A percentile compares a stretch with the other conserved stretches of the same genome.
Evolutionary conservation across 2,329 filamentous ascomycete genomes (phyloP).

Genomic region (Colletotrichum musae): DNA sequence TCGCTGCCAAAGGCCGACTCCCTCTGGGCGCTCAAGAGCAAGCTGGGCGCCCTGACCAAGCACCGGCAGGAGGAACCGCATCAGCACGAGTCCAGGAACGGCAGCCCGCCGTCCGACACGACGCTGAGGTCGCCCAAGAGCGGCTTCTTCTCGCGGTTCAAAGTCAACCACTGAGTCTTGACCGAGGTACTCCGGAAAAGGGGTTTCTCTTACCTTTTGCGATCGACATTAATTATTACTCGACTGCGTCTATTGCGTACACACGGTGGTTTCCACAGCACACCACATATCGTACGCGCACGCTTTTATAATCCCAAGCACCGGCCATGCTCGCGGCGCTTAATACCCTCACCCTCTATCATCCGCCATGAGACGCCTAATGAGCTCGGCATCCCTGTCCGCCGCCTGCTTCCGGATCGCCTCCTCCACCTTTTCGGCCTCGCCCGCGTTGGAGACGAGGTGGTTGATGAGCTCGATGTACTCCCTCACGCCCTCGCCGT

Average conservation of each 20-base stretch:
- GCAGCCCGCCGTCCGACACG: conserved; percentile 41
- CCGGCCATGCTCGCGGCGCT: neutral
- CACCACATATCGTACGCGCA: conserved; percentile 9
- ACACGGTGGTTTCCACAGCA: conserved; percentile 9
- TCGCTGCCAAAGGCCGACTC: conserved; percentile 63
- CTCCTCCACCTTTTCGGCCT: conserved; percentile 49
- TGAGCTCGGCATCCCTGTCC: conserved; percentile 63
- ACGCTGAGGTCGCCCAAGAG: conserved; percentile 48
- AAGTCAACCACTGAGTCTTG: conserved; percentile 41
- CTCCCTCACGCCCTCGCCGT: conserved; percentile 72
- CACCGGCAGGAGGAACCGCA: conserved; percentile 47
- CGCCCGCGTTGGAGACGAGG: conserved; percentile 57
- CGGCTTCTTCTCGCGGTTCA: conserved; percentile 62
- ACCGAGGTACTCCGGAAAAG: neutral
- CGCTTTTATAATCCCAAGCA: conserved; percentile 2
- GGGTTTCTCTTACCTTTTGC: conserved; percentile 18
- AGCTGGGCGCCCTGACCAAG: conserved; percentile 53
- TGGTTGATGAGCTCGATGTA: conserved; percentile 71
- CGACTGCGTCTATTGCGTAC: conserved; percentile 19
- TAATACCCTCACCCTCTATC: conserved; percentile 52
- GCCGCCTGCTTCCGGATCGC: conserved; percentile 61
- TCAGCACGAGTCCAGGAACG: conserved; percentile 30
- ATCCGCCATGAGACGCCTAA: conserved; percentile 64
- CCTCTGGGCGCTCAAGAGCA: conserved; percentile 63
- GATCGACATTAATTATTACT: conserved; percentile 1